Evolutionary conservation across 2,329 filamentous ascomycete species (phyloP).

Genomic region (Exophiala spinifera): DNA sequence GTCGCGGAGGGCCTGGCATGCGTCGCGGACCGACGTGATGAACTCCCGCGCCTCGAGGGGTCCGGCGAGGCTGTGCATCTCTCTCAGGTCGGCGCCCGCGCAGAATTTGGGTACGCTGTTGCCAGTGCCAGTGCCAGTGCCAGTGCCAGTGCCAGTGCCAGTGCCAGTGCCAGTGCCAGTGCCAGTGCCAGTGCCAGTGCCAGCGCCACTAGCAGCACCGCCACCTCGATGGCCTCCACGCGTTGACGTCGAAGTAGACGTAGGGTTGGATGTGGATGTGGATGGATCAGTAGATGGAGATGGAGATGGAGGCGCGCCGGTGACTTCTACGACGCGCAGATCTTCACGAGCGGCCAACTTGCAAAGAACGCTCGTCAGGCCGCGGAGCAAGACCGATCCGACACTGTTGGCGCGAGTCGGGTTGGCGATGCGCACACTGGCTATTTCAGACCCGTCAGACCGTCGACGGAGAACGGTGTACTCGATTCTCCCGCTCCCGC

Average conservation of each 20-base stretch:
- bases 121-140: background rate
- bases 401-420: background rate
- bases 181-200: too few species aligned
- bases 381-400: background rate
- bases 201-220: too few species aligned
- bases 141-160: too few species aligned
- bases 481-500: background rate
- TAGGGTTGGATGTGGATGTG: too few species aligned
- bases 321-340: slow-evolving; percentile 4
- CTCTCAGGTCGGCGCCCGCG: slow-evolving; percentile 3
- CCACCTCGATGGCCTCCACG: too few species aligned
- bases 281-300: too few species aligned
- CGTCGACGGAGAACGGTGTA: background rate
- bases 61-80: background rate
- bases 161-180: too few species aligned
- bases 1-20: slow-evolving; percentile 15
- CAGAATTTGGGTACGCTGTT: slow-evolving; percentile 1
- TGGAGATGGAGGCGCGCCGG: too few species aligned
- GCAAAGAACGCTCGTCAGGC: background rate
- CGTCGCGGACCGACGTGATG: slow-evolving; percentile 32
- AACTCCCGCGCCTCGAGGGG: slow-evolving; percentile 34
- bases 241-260: too few species aligned
- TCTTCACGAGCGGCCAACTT: background rate
- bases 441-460: background rate
- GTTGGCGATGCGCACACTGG: slow-evolving; percentile 3